Conservation (phyloP, 805 yeast species). For the Yamadazyma phyllophila region DNA sequence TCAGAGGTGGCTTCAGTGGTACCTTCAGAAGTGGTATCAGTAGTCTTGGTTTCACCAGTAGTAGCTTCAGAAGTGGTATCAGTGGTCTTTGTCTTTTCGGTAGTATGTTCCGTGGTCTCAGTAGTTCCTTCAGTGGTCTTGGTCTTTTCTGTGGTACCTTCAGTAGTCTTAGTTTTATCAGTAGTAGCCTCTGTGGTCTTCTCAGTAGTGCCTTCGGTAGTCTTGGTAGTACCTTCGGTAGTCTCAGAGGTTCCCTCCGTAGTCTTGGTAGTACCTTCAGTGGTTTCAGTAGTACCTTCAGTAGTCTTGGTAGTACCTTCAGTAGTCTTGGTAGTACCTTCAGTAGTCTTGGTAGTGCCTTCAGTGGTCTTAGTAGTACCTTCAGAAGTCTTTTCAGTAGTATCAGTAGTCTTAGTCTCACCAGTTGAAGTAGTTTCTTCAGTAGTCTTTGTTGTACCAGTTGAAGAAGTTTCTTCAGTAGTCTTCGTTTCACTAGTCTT, state of each 20-base stretch:
- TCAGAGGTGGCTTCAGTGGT: background rate
- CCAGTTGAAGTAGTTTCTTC: constrained; percentile 1
- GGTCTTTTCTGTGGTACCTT: constrained; percentile 5
- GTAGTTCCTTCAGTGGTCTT: constrained; percentile 3
- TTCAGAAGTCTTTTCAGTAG: constrained; percentile 1
- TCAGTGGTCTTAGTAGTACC: constrained; percentile 2
- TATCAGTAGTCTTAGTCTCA: background rate
- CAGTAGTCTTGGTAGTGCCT: constrained; percentile 9
- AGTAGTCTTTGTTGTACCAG: background rate
- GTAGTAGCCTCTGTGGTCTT: background rate
- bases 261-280: background rate
- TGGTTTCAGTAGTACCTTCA: background rate
- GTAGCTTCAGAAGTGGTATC: too few relatives aligned
- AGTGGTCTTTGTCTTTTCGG: background rate
- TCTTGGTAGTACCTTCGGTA: constrained; percentile 3
- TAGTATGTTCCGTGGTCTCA: background rate
- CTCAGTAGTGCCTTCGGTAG: background rate
- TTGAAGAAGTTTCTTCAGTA: constrained; percentile 2
- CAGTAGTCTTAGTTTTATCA: background rate
- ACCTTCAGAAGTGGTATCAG: background rate
- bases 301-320: constrained; percentile 1
- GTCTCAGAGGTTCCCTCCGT: background rate
- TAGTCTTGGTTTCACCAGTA: constrained; percentile 5
- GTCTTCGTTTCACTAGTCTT: constrained; percentile 17
- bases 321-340: constrained; percentile 3